These are phyloP conservation scores for Sordariomycetes sp. DNA, from an alignment of 2,329 filamentous ascomycete genomes.

Conservation along the genomic window DNA sequence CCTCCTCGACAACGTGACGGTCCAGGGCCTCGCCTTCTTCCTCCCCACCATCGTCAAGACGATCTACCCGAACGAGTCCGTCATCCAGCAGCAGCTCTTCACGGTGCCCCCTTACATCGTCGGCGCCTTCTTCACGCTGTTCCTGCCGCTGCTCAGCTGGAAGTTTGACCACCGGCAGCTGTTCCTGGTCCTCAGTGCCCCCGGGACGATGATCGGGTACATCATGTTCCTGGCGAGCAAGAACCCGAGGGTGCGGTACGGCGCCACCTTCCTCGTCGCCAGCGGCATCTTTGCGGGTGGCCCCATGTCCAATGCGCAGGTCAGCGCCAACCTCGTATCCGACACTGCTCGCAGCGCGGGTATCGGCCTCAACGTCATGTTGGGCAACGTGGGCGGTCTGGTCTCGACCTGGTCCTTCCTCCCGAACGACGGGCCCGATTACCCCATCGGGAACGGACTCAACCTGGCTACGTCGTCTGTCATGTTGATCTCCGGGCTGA, in stretches of 20 bases:
- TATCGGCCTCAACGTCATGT: conserved; percentile 55
- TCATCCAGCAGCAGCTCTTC: conserved; percentile 51
- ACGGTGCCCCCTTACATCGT: conserved; percentile 59
- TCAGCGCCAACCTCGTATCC: conserved; percentile 56
- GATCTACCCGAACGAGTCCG: conserved; percentile 46
- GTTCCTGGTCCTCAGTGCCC: conserved; percentile 45
- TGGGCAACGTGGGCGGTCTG: conserved; percentile 44
- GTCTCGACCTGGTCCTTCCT: conserved; percentile 53
- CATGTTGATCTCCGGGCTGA: conserved; percentile 38
- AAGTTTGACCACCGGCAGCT: conserved; percentile 43
- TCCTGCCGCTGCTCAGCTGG: conserved; percentile 45
- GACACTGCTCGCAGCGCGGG: conserved; percentile 56
- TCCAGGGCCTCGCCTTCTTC: conserved; percentile 62
- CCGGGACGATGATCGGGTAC: conserved; percentile 56
- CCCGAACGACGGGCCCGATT: conserved; percentile 49
- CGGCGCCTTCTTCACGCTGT: conserved; percentile 45
- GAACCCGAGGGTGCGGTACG: conserved; percentile 44
- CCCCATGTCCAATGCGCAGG: conserved; percentile 52
- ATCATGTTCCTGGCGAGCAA: conserved; percentile 53
- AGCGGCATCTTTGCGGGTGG: conserved; percentile 50
- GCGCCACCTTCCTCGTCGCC: conserved; percentile 56
- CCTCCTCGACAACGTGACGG: conserved; percentile 55
- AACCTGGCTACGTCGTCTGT: conserved; percentile 39
- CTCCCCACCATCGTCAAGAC: conserved; percentile 55
- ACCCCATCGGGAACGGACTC: conserved; percentile 55